Base-by-base conservation (phyloP, 2,329 filamentous ascomycete species). In the Cladophialophora yegresii region DNA sequence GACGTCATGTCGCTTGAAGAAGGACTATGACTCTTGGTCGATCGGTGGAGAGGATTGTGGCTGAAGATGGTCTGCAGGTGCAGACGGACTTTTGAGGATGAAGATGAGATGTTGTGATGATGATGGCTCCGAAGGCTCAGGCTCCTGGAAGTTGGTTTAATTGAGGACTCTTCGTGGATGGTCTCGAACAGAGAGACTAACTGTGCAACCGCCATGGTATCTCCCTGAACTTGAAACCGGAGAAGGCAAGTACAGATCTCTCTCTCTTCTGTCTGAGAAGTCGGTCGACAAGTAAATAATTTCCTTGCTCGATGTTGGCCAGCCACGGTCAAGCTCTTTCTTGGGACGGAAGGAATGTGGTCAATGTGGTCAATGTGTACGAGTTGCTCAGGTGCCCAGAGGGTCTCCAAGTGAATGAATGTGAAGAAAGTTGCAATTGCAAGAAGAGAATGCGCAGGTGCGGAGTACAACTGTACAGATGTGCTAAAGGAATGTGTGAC, bases 171-270 rank as follows among this genome's bases (percentile, higher is more conserved):
- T 33, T 63, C 26, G 49, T 69, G 36, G 13, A 67, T 57, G 23
- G 63, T 33, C 64, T 70, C 66, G 58, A 67, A 68, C 32, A 67
- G 64, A 53, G 53, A 62, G 60, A 70, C 66, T 60, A 68, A 67
- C 59, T 68, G 64, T 64, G 64, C 64, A 62, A 70, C 68, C 12
- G 64, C 62, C 68, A 70, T 70, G n/a, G 43, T 36, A 22, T 20
- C n/a, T 8, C 43, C 23, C 20, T 5, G 26, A n/a, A 28, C 4
- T 26, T 7, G 47, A 30, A 49, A 54, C 57, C 53, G 54, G 33
- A 22, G 43, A 40, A 23, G 61, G 16, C 13, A n/a, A 54, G 8
- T n/a, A 26, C 16, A 1, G 26, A 4, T 59, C 23, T 59, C 0
- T 26, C 8, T 59, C 23, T 59, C 20, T 5, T 40, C 49, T 33